A percentile compares a stretch with the other conserved stretches of the same genome.
Evolutionary conservation across 441 rosid genomes (phyloP).

Genomic region (Syzygium syzygioides): DNA sequence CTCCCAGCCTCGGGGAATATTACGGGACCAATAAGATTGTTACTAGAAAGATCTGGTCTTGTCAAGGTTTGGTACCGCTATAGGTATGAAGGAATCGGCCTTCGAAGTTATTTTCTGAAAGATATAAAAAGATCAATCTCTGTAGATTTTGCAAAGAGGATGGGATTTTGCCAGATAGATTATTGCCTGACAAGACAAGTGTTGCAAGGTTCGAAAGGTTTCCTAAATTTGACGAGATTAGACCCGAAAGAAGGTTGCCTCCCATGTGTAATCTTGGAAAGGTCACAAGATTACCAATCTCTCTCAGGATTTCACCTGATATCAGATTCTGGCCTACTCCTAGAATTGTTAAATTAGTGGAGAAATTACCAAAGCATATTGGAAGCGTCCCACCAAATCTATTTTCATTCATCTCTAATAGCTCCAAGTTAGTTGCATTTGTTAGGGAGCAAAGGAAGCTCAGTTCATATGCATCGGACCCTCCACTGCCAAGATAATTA

Average conservation of each 20-base stretch:
- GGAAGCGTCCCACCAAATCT: not conserved
- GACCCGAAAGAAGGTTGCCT: not conserved
- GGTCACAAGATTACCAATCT: not conserved
- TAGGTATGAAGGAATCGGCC: not conserved
- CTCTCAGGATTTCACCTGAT: not conserved
- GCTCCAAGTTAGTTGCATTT: not conserved
- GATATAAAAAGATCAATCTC: not conserved
- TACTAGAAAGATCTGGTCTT: not conserved
- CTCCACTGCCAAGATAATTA: not conserved
- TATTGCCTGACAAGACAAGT: not conserved
- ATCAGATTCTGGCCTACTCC: accelerated
- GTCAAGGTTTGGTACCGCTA: not conserved
- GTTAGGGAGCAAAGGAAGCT: not conserved
- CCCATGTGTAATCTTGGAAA: not conserved
- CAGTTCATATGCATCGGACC: not conserved
- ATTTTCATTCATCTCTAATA: not conserved
- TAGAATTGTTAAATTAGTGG: not conserved
- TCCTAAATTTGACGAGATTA: not conserved
- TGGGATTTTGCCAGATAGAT: not conserved
- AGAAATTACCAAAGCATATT: not conserved
- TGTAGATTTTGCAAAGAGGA: not conserved
- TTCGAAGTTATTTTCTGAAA: too few relatives aligned
- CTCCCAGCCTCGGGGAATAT: not conserved
- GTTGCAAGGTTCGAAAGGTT: not conserved
- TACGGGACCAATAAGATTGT: not conserved